Evolutionary conservation across 2,329 filamentous ascomycete genomes (phyloP).

Genomic region (Aureobasidium sp.): DNA sequence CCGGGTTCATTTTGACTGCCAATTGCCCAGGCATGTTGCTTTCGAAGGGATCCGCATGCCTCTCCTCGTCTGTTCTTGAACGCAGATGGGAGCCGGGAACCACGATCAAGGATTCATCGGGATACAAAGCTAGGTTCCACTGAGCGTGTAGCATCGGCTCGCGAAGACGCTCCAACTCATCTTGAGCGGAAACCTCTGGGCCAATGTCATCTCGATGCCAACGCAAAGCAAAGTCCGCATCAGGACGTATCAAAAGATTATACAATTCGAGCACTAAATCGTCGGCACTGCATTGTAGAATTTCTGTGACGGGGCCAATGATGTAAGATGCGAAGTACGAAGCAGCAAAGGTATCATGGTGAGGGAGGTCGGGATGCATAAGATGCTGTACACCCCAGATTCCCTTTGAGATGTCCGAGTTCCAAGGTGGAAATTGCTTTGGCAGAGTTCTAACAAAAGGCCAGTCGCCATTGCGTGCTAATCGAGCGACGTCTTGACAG

Average conservation of each 20-base stretch:
- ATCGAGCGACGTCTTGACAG: conserved; percentile 49
- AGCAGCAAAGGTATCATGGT: conserved; percentile 52
- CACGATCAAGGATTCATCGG: conserved; percentile 66
- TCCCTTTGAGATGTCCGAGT: conserved; percentile 48
- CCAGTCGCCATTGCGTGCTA: conserved; percentile 67
- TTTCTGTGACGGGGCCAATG: conserved; percentile 55
- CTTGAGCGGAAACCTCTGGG: conserved; percentile 55
- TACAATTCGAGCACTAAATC: conserved; percentile 80
- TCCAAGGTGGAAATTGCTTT: conserved; percentile 89
- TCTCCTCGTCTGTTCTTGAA: conserved; percentile 62
- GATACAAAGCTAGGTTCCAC: conserved; percentile 77
- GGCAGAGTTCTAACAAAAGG: conserved; percentile 75
- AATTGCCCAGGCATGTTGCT: conserved; percentile 55
- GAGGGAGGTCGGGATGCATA: conserved; percentile 63
- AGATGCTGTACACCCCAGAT: conserved; percentile 91
- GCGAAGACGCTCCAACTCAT: conserved; percentile 57
- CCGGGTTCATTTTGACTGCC: conserved; percentile 59
- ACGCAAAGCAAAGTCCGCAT: conserved; percentile 61
- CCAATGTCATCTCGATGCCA: conserved; percentile 85
- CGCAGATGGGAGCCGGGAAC: conserved; percentile 70
- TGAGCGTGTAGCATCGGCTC: conserved; percentile 67
- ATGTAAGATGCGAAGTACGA: conserved; percentile 67
- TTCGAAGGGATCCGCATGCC: conserved; percentile 60
- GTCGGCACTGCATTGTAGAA: conserved; percentile 50
- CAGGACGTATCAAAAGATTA: conserved; percentile 74